Base-by-base conservation (phyloP, 2,329 filamentous ascomycete species). In the Septoria petroselini region DNA sequence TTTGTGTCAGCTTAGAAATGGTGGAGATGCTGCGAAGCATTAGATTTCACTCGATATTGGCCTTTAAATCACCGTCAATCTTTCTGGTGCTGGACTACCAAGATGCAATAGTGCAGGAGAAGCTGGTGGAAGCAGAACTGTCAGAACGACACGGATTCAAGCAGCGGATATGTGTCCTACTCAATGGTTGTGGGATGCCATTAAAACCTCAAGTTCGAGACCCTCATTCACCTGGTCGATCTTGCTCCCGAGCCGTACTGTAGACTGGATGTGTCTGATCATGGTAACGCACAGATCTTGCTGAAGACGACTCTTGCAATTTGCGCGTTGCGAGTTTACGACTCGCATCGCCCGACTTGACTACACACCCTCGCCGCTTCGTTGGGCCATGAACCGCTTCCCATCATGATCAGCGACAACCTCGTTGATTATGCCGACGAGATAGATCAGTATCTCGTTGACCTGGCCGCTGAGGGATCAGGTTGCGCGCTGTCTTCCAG, bases 281-380 rank as follows among this genome's bases (percentile, higher is more conserved):
- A 7, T 43, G 30, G 8, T 33, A 49, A n/a, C 41, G 50, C 2
- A 39, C 19, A 2, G 53, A 62, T 33, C 29, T 35, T 21, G 33
- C 33, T n/a, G n/a, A 14, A 4, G 53, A 58, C 8, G 33, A 51
- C n/a, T n/a, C n/a, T n/a, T 2, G 52, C 47, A 4, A 41, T 51
- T 4, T 30, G 37, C 14, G 40, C 37, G 4, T n/a, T 33, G 3
- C 53, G 34, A 2, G 59, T 62, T 18, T 29, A 34, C 5, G 61
- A 63, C 33, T 62, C 55, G 61, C 34, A 39, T 4, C 41, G 43
- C 2, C 51, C 65, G 1, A 51, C 51, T 2, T 41, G 53, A 3
- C 39, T 55, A n/a, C 65, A 65, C 49, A 21, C 61, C 9, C 47
- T 68, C 1, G 65, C 59, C 4, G 50, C 54, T 3, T 46, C 55